Evolutionary conservation across 2,329 filamentous ascomycete species (phyloP), one percentile per base, ranked within the genome.

Genomic region (Coniochaeta hoffmannii): DNA sequence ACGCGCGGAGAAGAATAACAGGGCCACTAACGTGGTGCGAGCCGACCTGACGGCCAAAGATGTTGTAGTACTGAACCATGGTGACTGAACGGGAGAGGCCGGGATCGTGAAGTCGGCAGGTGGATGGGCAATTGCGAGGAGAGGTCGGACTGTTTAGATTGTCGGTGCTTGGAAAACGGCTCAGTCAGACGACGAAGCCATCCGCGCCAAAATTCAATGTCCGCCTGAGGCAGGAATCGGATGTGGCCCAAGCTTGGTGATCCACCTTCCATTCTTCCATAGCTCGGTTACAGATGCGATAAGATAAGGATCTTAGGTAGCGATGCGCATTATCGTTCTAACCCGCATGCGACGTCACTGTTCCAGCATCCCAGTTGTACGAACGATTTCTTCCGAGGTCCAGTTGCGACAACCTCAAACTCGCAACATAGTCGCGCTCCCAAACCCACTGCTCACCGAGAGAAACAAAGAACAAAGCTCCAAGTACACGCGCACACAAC

Each of bases 21-120:
- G 36, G 36, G 36, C 17, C 10, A 77, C 81, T 67, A 65, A 85
- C 81, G 72, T 81, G 76, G 75, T 84, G 81, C 60, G 81, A 81
- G 73, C 75, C 81, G 69, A 85, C 70, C 70, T 83, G 76, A 68
- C 75, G 76, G 73, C 81, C 81, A 69, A 80, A 72, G 65, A 85
- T 73, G 62, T 68, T 76, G 75, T 84, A 85, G 64, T 69, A 72
- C 61, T 70, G 67, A 63, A 75, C 74, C 76, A 78, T 78, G 57
- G 68, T 76, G 71, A 62, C 65, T 66, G 41, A 15, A 28, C 10
- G 65, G n/a, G 64, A 46, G 62, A 60, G 63, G 61, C 58, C 55
- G 61, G 57, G 56, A 7, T 56, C 55, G 55, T 58, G 59, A 57
- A 57, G 54, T 58, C 57, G 59, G 62, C 59, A 59, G 63, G 63